A percentile compares a stretch with the other conserved stretches of the same genome.
Evolutionary conservation across 805 yeast genomes (phyloP).

Genomic region (Torulaspora franciscae): DNA sequence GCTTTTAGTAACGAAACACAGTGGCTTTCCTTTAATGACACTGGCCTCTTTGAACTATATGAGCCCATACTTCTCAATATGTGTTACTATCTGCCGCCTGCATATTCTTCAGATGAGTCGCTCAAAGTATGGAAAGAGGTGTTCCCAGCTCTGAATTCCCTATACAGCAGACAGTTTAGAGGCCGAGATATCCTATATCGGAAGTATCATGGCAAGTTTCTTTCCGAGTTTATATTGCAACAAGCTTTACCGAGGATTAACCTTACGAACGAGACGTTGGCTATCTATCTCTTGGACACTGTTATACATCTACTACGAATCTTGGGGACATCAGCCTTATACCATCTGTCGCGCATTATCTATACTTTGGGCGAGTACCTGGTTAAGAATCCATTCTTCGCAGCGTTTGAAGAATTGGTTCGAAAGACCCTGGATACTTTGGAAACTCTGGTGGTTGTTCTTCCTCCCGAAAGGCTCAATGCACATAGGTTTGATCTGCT

Average conservation of each 20-base stretch:
- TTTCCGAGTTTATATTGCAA: slow-evolving; percentile 26
- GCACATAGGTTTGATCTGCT: slow-evolving; percentile 28
- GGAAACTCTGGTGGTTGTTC: slow-evolving; percentile 4
- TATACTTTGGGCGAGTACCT: slow-evolving; percentile 29
- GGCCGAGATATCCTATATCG: slow-evolving; percentile 6
- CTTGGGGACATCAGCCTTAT: slow-evolving; percentile 11
- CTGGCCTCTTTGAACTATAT: slow-evolving; percentile 27
- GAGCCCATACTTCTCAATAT: slow-evolving; percentile 26
- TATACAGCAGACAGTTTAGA: slow-evolving; percentile 19
- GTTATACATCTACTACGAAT: slow-evolving; percentile 4
- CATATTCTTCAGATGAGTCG: slow-evolving; percentile 18
- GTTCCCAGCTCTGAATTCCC: slow-evolving; percentile 23
- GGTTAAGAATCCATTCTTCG: slow-evolving; percentile 29
- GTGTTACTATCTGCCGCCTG: slow-evolving; percentile 31
- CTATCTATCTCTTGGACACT: slow-evolving; percentile 12
- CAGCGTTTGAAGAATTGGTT: slow-evolving; percentile 18
- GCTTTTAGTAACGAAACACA: slow-evolving; percentile 12
- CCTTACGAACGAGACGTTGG: slow-evolving; percentile 20
- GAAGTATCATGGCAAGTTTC: slow-evolving; percentile 16
- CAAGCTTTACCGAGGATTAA: slow-evolving; percentile 27
- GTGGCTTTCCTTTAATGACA: slow-evolving; percentile 25
- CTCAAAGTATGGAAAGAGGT: slow-evolving; percentile 17
- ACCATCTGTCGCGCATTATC: slow-evolving; percentile 25
- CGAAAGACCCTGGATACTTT: slow-evolving; percentile 16
- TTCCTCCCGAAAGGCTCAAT: slow-evolving; percentile 21